Evolutionary conservation across 148 eudicot genomes (phyloP), one percentile per base, ranked within the genome.

Genomic region (Rhododendron molle): DNA sequence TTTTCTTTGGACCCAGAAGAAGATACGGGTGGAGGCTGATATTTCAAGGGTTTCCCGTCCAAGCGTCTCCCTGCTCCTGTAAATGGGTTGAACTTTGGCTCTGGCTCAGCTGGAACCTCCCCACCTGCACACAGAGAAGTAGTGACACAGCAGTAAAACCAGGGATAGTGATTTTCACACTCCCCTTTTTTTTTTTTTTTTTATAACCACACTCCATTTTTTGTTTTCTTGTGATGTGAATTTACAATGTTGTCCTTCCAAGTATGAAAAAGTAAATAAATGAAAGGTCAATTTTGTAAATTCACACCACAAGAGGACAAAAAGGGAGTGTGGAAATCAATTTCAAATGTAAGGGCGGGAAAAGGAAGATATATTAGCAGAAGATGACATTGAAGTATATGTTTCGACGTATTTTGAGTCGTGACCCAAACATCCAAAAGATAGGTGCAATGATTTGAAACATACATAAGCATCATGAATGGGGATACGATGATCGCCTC

Each of bases 41-140:
- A 84, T 69, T 87, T 94, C 47, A 89, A 83, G 23, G 97, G 92
- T 82, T 92, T 95, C 80, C 99, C 98, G 78, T 94, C 98, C 92
- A 96, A 89, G 23, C 98, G 95, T 84, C 93, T 91, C 71, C 88
- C 98, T 44, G 85, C 60, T 28, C 99, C 99, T 26, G 91, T 91
- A 83, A 96, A 96, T 43, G 99, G 96, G 85, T 94, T 96, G 36
- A 95, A 94, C 83, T 96, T 96, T 32, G 93, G 98, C 88, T 92
- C 98, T 20, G 86, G 56, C 86, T 94, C 96, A 12, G 87, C 88
- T 44, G 94, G 86, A 85, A 89, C 85, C 87, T 91, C 96, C 85
- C 91, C 91, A 85, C 83, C 95, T 92, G 91, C 85, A 89, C 18
- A 69, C 62, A 78, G 3, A 67, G 56, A 32, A 10, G 36, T 18